Conservation (phyloP, 441 rosid species). For the Populus trichocarpa region DNA sequence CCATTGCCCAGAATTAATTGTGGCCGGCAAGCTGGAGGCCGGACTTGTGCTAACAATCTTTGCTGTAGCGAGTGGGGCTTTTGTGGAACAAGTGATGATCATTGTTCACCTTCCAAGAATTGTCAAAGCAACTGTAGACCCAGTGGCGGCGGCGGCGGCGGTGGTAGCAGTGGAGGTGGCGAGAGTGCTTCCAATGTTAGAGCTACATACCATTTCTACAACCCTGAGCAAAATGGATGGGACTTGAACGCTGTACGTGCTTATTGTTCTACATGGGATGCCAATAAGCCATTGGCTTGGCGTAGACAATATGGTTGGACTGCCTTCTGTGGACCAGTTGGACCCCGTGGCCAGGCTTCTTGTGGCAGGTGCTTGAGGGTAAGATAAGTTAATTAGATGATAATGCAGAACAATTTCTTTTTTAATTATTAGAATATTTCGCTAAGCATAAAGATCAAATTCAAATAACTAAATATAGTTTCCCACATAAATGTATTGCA, state of each 20-base stretch:
- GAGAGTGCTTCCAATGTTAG: constrained; percentile 33
- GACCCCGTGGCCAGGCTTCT: constrained; percentile 24
- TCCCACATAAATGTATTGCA: constrained; percentile 1
- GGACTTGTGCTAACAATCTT: constrained; percentile 38
- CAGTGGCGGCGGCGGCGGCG: not conserved
- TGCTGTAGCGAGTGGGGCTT: constrained; percentile 53
- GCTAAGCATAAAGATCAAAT: too few relatives aligned
- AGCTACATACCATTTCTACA: constrained; percentile 28
- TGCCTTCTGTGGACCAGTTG: constrained; percentile 30
- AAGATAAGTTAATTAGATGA: not conserved
- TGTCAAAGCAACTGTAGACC: constrained; percentile 38
- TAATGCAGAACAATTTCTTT: too few relatives aligned
- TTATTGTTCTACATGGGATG: constrained; percentile 35
- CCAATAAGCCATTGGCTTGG: constrained; percentile 30
- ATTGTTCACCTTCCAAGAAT: constrained; percentile 36
- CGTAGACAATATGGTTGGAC: constrained; percentile 34
- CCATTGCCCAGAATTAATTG: constrained; percentile 39
- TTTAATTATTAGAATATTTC: too few relatives aligned
- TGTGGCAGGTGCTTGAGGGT: constrained; percentile 36
- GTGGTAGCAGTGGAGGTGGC: not conserved
- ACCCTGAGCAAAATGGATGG: constrained; percentile 29
- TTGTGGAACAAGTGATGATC: constrained; percentile 46
- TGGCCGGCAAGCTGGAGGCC: constrained; percentile 14
- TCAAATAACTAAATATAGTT: too few relatives aligned
- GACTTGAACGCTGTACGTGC: constrained; percentile 21